Conservation (phyloP, 129 eudicot species). For the Ambrosia trifida region DNA sequence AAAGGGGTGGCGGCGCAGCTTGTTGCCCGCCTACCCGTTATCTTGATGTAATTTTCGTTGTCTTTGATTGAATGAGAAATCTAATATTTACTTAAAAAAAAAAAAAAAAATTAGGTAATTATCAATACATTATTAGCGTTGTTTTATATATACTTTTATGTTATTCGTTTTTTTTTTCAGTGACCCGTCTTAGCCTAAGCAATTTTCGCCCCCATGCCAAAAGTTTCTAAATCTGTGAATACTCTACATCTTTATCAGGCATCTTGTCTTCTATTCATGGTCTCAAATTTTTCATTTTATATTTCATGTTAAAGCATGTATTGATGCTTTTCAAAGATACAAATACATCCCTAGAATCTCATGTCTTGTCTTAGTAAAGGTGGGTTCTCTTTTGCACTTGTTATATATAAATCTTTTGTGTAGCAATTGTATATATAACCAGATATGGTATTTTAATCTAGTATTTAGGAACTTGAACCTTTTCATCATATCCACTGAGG, state of each 20-base stretch:
- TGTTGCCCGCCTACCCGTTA: no score
- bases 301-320: not conserved
- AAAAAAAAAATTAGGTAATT: no score
- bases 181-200: no score
- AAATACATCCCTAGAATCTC: not conserved
- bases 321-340: slow-evolving; percentile 2
- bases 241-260: not conserved
- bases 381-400: slow-evolving; percentile 4
- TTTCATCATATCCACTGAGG: slow-evolving; percentile 1
- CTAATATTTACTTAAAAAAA: no score
- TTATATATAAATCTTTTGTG: not conserved
- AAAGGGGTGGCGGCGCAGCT: no score
- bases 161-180: no score
- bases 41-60: no score
- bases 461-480: not conserved
- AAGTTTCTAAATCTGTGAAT: not conserved
- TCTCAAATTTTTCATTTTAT: not conserved
- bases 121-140: no score
- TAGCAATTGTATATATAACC: not conserved
- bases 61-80: no score
- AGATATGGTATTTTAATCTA: not conserved
- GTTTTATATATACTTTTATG: no score
- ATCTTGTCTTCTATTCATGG: not conserved
- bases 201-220: no score
- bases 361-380: not conserved